Evolutionary conservation across 108 stramenopile species (phyloP), one percentile per base, ranked within the genome.

Genomic region (Skeletonema marinoi): DNA sequence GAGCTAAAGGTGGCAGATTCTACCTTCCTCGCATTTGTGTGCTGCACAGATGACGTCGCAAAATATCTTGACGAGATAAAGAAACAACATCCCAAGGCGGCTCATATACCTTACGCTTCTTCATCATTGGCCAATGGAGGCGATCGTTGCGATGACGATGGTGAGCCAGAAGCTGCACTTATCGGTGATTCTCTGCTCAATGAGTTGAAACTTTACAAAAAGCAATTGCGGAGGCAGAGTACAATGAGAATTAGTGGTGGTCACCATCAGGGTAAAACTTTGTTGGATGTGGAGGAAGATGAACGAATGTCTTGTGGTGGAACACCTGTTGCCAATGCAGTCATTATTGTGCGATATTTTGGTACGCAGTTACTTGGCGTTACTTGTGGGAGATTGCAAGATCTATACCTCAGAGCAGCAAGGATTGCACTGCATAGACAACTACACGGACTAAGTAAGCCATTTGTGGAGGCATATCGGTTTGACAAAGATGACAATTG

Each of bases 291-390:
- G 54, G 42, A 29, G 21, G 38, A 68, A 38, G 60, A 60, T 8
- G 50, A 60, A 41, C 32, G 7, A 25, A 33, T 19, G 54, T 67
- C 12, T 5, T 64, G 35, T 21, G 58, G 74, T 35, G 74, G 61
- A 33, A 38, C 75, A 19, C 56, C 66, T 21, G 65, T 71, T 30
- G 81, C 71, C 31, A 77, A 75, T 29, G 88, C 85, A 10, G 68
- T 92, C 14, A 81, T 80, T 16, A 70, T 92, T 44, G 92, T 92
- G 17, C 76, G 92, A 25, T 86, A 80, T 67, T 92, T 88, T 68
- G 74, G 71, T 7, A 48, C 69, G 3, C 71, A 74, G 31, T 67
- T 89, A 11, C 61, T 92, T 31, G 92, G 92, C 4, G 92, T 90
- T 3, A 89, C 92, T 1, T 92, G 89, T 77, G 92, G 92, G 0